phyloP scores from a whole-genome alignment of 208 protist genomes.

The Angomonas deanei region DNA sequence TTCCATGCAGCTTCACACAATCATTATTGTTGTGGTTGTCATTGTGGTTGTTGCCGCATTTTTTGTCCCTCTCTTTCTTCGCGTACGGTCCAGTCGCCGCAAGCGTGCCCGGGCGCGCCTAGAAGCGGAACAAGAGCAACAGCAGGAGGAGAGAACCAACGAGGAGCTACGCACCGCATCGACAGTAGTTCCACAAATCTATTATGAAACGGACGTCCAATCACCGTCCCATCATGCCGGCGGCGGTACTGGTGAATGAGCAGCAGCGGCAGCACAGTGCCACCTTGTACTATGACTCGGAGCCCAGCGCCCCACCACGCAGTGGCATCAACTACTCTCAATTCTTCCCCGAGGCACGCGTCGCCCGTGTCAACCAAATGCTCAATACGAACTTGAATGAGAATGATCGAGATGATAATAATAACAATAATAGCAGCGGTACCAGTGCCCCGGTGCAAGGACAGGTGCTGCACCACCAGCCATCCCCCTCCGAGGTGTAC shows the following conservation, averaged over 20 bases:
- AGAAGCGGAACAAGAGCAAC: not conserved
- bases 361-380: not conserved
- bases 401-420: not conserved
- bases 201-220: not conserved
- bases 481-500: not conserved
- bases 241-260: not conserved
- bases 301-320: not conserved
- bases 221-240: not conserved
- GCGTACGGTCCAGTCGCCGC: not conserved
- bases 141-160: not conserved
- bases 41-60: not conserved
- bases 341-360: conserved; percentile 1
- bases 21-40: not conserved
- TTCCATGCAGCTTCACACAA: not conserved
- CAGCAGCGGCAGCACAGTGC: not conserved
- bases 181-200: not conserved
- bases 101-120: not conserved
- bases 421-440: not conserved
- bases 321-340: not conserved
- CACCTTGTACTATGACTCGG: not conserved
- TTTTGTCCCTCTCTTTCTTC: not conserved
- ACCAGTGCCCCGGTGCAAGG: not conserved
- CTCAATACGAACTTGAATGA: not conserved
- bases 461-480: not conserved
- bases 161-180: not conserved